Base-by-base conservation (phyloP, 1,284 basidiomycete genomes). In the Peniophora sp. region DNA sequence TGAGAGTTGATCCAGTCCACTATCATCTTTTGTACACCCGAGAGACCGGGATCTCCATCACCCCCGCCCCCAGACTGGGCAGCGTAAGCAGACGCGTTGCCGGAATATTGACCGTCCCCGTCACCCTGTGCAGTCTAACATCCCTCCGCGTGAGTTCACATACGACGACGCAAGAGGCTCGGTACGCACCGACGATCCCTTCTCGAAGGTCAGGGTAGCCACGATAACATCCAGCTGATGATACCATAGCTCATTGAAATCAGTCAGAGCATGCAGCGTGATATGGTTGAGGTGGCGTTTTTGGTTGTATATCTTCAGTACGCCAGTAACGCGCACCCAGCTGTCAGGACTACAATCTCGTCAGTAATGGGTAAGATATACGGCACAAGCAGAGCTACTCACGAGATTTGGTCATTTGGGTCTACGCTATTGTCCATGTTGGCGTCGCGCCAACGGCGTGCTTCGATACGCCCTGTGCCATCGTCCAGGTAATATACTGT, bases 251-350 rank as follows among this genome's bases (percentile, higher is more conserved):
- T 99, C 94, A 65, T 92, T 83, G 37, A 75, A 72, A 62, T 96
- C 88, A 24, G 71, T 76, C 39, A 88, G 69, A 3, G 73, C 71
- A 24, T 86, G 81, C 56, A 97, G 80, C 57, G 85, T 78, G 35
- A 75, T 81, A 6, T 87, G 83, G 51, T 88, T 88, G 61, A 97
- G 77, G 63, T 91, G 90, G 60, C 84, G 77, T 67, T 92, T 95
- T 58, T 78, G 82, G 41, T 83, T 81, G 66, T 97, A 97, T 6
- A 76, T 76, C 67, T 97, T 97, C 57, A 98, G 68, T n/a, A 75
- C 76, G n/a, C 96, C 97, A 35, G 90, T 79, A 22, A 97, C 81
- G n/a, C 90, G 83, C 36, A 96, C 84, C 63, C 89, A 95, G 36
- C 73, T 74, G 44, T 83, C 77, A 5, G 5, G 27, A 32, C 27